phyloP scores from a whole-genome alignment of 495 filamentous ascomycete species.

The Terfezia claveryi region DNA sequence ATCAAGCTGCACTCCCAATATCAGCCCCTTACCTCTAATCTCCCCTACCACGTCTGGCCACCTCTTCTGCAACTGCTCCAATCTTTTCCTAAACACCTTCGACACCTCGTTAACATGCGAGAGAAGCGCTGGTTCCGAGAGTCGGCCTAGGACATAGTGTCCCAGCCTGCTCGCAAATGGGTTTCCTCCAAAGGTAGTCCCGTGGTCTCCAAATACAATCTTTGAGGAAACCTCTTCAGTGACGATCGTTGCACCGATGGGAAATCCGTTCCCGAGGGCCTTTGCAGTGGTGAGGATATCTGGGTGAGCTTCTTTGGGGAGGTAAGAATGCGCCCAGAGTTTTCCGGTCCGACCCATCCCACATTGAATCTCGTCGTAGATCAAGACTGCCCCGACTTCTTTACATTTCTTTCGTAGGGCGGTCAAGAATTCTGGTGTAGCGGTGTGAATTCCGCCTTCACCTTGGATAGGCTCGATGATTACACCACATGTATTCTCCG shows the following conservation, averaged over 20 bases:
- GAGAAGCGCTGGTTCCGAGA: slow-evolving; percentile 44
- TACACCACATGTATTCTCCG: slow-evolving; percentile 73
- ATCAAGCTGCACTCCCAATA: slow-evolving; percentile 63
- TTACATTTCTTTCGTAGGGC: slow-evolving; percentile 60
- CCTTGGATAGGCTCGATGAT: slow-evolving; percentile 95
- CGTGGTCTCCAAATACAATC: slow-evolving; percentile 83
- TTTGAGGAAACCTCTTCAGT: slow-evolving; percentile 51
- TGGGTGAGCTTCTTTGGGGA: slow-evolving; percentile 64
- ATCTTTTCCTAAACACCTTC: slow-evolving; percentile 38
- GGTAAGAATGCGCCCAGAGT: slow-evolving; percentile 64
- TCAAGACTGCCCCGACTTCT: slow-evolving; percentile 68
- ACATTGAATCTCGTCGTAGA: slow-evolving; percentile 95
- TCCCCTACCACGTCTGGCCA: slow-evolving; percentile 56
- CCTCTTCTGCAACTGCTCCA: slow-evolving; percentile 37
- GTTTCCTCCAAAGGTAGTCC: slow-evolving; percentile 93
- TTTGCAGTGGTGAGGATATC: slow-evolving; percentile 90
- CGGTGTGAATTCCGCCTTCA: slow-evolving; percentile 78
- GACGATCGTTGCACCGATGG: slow-evolving; percentile 79
- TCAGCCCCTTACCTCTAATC: slow-evolving; percentile 61
- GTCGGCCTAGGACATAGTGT: slow-evolving; percentile 55
- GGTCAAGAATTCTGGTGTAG: slow-evolving; percentile 54
- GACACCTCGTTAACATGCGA: slow-evolving; percentile 40
- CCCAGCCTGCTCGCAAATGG: slow-evolving; percentile 68
- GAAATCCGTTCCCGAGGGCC: slow-evolving; percentile 88
- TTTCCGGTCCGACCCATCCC: slow-evolving; percentile 67